These are phyloP conservation scores for Gliomastix tumulicola DNA, from an alignment of 2,329 filamentous ascomycete species.

Conservation along the genomic window DNA sequence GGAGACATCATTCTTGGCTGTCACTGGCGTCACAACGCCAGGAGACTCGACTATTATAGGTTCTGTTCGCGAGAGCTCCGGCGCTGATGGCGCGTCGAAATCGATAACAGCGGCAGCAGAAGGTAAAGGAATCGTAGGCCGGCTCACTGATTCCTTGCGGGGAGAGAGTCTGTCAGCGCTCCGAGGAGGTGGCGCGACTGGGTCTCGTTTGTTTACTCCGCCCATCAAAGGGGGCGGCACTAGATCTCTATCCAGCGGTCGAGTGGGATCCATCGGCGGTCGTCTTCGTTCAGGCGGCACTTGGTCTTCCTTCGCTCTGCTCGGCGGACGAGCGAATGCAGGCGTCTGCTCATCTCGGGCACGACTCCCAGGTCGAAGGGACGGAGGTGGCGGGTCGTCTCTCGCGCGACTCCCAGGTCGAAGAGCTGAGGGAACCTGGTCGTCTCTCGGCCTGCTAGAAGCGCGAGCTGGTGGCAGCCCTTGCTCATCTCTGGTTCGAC, in stretches of 20 bases:
- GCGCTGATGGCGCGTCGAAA: no score
- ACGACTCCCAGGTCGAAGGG: conserved; percentile 2
- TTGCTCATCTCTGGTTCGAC: not conserved
- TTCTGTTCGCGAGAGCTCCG: no score
- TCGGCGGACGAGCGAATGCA: not conserved
- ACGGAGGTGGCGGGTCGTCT: conserved; percentile 13
- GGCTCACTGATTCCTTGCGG: conserved; percentile 33
- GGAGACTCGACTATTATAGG: no score
- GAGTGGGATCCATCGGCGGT: conserved; percentile 57
- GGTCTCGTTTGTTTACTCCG: conserved; percentile 34
- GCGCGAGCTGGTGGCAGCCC: not conserved
- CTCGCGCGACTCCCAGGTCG: not conserved
- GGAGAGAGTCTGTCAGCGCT: conserved; percentile 41
- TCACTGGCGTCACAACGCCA: no score
- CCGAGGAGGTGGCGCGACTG: conserved; percentile 40
- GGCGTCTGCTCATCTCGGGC: not conserved
- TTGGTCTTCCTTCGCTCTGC: conserved; percentile 21
- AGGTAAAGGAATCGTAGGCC: no score
- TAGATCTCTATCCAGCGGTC: conserved; percentile 46
- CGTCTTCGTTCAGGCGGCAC: conserved; percentile 56
- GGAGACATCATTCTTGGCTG: no score
- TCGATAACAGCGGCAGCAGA: no score
- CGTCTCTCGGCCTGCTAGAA: not conserved
- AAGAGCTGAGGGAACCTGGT: conserved; percentile 2
- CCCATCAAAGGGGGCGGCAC: conserved; percentile 54